Evolutionary conservation across 2,329 filamentous ascomycete genomes (phyloP).

Genomic region (Xylaria sp.): DNA sequence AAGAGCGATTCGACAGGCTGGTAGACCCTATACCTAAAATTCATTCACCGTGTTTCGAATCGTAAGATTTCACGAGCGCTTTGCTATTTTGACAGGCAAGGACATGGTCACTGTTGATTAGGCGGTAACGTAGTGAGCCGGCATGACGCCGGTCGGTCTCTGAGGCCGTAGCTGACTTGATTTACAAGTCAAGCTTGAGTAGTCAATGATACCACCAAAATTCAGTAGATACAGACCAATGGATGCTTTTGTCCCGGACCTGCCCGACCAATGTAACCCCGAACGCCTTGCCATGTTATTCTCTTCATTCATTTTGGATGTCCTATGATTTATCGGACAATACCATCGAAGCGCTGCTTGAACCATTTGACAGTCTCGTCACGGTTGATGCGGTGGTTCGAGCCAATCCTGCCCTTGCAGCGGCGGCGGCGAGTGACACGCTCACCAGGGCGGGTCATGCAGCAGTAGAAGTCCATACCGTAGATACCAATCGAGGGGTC

Average conservation of each 20-base stretch:
- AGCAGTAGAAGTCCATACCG: slow-evolving; percentile 99
- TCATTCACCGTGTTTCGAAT: not conserved
- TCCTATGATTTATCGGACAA: slow-evolving; percentile 83
- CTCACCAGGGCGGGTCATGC: slow-evolving; percentile 99
- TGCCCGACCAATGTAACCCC: slow-evolving; percentile 53
- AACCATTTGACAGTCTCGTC: slow-evolving; percentile 98
- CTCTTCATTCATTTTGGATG: slow-evolving; percentile 38
- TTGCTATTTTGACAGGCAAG: slow-evolving; percentile 17
- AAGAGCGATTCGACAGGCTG: not conserved
- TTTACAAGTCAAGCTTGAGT: slow-evolving; percentile 64
- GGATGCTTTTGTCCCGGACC: slow-evolving; percentile 56
- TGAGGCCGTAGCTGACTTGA: slow-evolving; percentile 75
- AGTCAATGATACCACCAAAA: slow-evolving; percentile 57
- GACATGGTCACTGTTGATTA: slow-evolving; percentile 43
- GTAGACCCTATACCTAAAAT: not conserved
- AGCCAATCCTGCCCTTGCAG: slow-evolving; percentile 85
- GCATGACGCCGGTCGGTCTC: slow-evolving; percentile 77
- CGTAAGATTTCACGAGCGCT: slow-evolving; percentile 19
- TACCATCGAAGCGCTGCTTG: slow-evolving; percentile 91
- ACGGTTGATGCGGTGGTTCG: slow-evolving; percentile 92
- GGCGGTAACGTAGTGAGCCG: slow-evolving; percentile 60
- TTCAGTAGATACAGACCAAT: slow-evolving; percentile 56
- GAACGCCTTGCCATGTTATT: slow-evolving; percentile 51
- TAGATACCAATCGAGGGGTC: slow-evolving; percentile 98
- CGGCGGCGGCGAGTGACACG: slow-evolving; percentile 96